Evolutionary conservation across 164 flowering plant species (phyloP).

Genomic region (Magnolia officinalis): DNA sequence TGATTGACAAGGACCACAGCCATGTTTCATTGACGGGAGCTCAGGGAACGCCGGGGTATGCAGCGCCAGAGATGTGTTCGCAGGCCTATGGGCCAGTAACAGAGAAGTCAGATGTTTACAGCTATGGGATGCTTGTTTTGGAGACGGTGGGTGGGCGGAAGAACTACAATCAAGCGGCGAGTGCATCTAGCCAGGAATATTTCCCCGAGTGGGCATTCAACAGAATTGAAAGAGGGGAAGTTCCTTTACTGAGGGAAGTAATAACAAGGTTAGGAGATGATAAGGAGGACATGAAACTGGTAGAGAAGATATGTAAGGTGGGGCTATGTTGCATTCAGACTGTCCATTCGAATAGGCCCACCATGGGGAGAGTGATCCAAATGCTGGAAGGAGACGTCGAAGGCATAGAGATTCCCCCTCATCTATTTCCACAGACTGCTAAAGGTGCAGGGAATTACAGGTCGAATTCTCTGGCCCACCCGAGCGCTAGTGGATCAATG

Average conservation of each 20-base stretch:
- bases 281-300: conserved; percentile 8
- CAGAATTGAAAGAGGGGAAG: background rate
- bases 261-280: conserved; percentile 5
- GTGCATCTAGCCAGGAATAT: conserved; percentile 10
- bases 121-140: conserved; percentile 23
- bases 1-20: conserved; percentile 7
- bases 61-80: conserved; percentile 14
- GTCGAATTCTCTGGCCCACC: no score
- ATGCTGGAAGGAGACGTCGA: background rate
- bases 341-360: conserved; percentile 7
- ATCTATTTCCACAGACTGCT: conserved; percentile 1
- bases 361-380: conserved; percentile 3
- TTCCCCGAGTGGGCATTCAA: conserved; percentile 20
- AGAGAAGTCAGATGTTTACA: conserved; percentile 14
- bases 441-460: no score
- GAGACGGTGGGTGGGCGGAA: conserved; percentile 15
- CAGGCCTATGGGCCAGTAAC: conserved; percentile 8
- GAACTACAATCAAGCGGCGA: conserved; percentile 1
- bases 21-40: conserved; percentile 10
- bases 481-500: no score
- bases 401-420: background rate
- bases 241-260: background rate
- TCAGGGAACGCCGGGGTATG: conserved; percentile 16
- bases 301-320: conserved; percentile 4
- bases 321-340: conserved; percentile 7